phyloP scores from a whole-genome alignment of 139 green algal genomes.

The Dunaliella sp. region DNA sequence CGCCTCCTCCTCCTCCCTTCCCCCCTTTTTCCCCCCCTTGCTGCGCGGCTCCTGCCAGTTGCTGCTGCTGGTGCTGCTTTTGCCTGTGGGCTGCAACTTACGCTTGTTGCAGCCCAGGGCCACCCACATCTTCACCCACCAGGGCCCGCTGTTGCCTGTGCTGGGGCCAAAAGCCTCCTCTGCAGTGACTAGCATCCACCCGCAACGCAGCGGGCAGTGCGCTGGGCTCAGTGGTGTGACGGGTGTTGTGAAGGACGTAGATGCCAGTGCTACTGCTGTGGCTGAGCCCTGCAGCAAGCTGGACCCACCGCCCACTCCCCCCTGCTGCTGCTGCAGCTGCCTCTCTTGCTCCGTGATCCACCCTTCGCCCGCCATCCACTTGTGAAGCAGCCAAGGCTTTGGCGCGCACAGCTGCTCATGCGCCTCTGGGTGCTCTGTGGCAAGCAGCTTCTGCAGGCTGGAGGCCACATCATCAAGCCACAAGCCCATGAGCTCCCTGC shows the following conservation, averaged over 20 bases:
- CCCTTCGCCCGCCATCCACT: neutral
- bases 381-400: neutral
- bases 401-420: neutral
- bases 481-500: neutral
- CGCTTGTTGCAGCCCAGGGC: neutral
- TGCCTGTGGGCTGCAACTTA: neutral
- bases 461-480: neutral
- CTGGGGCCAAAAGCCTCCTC: too few species aligned
- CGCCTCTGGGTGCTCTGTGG: neutral
- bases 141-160: too few species aligned
- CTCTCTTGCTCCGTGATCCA: too few species aligned
- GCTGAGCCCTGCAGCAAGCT: neutral
- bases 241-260: neutral
- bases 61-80: conserved; percentile 10
- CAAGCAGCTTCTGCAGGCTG: neutral
- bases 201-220: neutral
- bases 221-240: too few species aligned
- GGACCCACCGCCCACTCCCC: too few species aligned
- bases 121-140: neutral
- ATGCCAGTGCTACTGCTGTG: too few species aligned
- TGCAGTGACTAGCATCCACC: neutral
- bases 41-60: neutral
- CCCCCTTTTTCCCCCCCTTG: neutral
- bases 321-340: too few species aligned
- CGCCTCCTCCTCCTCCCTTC: neutral